Conservation (phyloP, 2,329 filamentous ascomycete genomes). For the Fusarium floridanum region DNA sequence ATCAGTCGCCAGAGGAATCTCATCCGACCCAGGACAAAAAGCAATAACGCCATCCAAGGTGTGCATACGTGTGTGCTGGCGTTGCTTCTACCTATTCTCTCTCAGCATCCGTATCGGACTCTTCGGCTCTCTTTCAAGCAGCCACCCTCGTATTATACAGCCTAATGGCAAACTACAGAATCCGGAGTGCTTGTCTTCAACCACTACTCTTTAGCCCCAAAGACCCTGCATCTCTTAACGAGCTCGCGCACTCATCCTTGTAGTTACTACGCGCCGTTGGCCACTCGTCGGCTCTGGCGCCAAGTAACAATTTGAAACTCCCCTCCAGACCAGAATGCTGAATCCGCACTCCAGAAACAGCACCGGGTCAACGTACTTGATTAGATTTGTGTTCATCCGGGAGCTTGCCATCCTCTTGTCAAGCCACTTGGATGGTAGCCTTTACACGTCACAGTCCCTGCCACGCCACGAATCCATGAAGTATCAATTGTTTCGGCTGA, state of each 20-base stretch:
- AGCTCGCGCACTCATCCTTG: slow-evolving; percentile 1
- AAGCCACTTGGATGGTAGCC: background rate
- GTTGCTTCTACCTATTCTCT: background rate
- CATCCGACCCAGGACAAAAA: background rate
- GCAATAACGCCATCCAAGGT: background rate
- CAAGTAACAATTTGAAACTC: slow-evolving; percentile 1
- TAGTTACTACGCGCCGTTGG: slow-evolving; percentile 5
- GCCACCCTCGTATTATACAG: background rate
- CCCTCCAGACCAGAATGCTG: background rate
- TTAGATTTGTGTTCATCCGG: background rate
- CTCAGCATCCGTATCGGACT: background rate
- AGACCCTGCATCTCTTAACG: slow-evolving; percentile 10
- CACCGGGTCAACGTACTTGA: background rate
- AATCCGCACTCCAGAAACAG: background rate
- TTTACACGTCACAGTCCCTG: background rate
- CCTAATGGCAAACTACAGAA: background rate
- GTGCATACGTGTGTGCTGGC: background rate
- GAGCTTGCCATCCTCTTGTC: background rate
- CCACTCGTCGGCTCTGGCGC: slow-evolving; percentile 1
- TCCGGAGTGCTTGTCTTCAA: background rate
- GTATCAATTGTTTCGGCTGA: background rate
- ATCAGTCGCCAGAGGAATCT: background rate
- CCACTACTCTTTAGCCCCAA: background rate
- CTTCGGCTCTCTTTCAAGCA: background rate
- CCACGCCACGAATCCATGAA: background rate